phyloP scores from a whole-genome alignment of 305 asterid genomes.

The Rubia tinctorum region DNA sequence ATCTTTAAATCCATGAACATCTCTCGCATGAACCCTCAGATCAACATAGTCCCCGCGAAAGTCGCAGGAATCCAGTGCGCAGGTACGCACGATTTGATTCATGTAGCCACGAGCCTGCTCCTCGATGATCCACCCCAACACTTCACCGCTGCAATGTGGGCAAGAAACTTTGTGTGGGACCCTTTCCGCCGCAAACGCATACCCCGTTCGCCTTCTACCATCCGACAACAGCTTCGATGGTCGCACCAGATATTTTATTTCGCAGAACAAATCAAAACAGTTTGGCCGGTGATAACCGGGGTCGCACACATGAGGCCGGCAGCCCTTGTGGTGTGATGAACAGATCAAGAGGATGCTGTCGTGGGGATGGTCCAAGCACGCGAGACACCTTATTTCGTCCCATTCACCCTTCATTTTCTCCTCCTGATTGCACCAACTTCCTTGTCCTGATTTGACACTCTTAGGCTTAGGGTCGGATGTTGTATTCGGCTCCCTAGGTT shows the following conservation, averaged over 20 bases:
- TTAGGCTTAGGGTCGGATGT: too few species aligned
- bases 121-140: not conserved
- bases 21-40: not conserved
- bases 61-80: not conserved
- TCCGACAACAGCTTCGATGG: not conserved
- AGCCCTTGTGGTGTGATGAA: not conserved
- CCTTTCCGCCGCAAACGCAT: not conserved
- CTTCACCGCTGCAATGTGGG: not conserved
- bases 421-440: too few species aligned
- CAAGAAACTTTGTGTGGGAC: not conserved
- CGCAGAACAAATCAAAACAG: not conserved
- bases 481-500: too few species aligned
- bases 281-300: not conserved
- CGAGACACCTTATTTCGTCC: too few species aligned
- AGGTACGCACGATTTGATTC: not conserved
- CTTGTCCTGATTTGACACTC: too few species aligned
- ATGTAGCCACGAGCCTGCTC: not conserved
- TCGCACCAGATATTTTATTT: not conserved
- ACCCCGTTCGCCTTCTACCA: not conserved
- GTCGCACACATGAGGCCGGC: not conserved
- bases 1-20: not conserved
- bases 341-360: not conserved
- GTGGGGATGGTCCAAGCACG: not conserved
- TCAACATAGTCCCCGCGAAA: not conserved
- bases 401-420: too few species aligned